These are phyloP conservation scores for Penicillium flavigenum DNA, from an alignment of 495 filamentous ascomycete genomes.

Conservation along the genomic window DNA sequence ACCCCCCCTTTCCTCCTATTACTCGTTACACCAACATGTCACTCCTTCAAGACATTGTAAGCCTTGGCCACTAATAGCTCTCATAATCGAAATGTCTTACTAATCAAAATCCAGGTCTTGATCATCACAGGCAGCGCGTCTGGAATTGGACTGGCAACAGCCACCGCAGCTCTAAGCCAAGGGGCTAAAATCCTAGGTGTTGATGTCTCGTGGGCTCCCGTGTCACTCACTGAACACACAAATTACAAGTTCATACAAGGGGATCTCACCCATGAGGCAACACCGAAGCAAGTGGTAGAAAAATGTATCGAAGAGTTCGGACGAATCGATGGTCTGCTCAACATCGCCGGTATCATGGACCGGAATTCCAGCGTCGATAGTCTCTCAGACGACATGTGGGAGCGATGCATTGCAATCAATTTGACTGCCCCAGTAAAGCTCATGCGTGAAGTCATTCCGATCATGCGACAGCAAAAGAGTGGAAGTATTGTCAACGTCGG, in stretches of 20 bases:
- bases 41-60: not conserved
- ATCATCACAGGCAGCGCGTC: constrained; percentile 1
- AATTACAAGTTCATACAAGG: not conserved
- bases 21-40: not conserved
- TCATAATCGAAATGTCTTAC: not conserved
- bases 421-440: not conserved
- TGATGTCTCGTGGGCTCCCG: not conserved
- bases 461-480: constrained; percentile 4
- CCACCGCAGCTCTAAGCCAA: not conserved
- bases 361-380: constrained; percentile 34
- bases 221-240: not conserved
- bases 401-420: constrained; percentile 6
- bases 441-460: constrained; percentile 3
- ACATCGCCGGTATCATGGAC: constrained; percentile 45
- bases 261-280: not conserved
- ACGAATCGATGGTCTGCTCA: constrained; percentile 40
- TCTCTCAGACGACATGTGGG: constrained; percentile 27
- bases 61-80: not conserved
- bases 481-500: constrained; percentile 42
- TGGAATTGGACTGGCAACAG: not conserved
- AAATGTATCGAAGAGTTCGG: not conserved
- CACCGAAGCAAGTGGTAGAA: not conserved
- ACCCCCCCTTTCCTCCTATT: not conserved
- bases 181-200: not conserved
- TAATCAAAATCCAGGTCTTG: not conserved